Conservation (phyloP, 306 rosid genomes). For the Corylus americana region DNA sequence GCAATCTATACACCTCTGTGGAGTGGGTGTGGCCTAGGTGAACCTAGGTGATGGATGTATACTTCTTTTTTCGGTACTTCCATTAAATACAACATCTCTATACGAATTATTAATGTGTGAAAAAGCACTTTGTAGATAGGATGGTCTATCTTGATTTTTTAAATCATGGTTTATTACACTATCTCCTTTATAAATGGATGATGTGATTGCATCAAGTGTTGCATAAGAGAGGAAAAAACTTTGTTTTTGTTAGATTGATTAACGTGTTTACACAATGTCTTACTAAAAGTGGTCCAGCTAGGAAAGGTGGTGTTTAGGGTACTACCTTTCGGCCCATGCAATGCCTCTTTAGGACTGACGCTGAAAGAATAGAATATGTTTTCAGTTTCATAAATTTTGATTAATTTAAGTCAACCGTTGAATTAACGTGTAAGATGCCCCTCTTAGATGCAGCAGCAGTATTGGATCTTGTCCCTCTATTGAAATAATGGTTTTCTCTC, state of each 20-base stretch:
- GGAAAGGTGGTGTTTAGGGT: background rate
- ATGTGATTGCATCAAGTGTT: background rate
- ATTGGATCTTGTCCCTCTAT: background rate
- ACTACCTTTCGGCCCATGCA: background rate
- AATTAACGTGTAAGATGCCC: background rate
- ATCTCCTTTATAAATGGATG: background rate
- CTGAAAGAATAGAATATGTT: background rate
- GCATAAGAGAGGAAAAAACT: background rate
- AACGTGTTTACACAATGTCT: background rate
- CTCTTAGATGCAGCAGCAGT: background rate
- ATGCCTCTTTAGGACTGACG: background rate
- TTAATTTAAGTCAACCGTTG: constrained; percentile 9
- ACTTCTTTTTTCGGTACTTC: background rate
- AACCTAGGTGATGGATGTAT: no score
- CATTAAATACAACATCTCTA: background rate
- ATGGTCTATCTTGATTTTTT: background rate
- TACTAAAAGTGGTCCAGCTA: background rate
- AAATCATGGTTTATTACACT: background rate
- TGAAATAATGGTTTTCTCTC: constrained; percentile 15
- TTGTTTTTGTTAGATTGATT: background rate
- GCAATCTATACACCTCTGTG: no score
- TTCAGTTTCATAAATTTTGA: background rate
- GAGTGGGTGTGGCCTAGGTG: no score
- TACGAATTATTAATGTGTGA: background rate
- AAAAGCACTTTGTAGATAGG: background rate